Conservation (phyloP, 495 filamentous ascomycete species). For the Cercophora scortea region DNA sequence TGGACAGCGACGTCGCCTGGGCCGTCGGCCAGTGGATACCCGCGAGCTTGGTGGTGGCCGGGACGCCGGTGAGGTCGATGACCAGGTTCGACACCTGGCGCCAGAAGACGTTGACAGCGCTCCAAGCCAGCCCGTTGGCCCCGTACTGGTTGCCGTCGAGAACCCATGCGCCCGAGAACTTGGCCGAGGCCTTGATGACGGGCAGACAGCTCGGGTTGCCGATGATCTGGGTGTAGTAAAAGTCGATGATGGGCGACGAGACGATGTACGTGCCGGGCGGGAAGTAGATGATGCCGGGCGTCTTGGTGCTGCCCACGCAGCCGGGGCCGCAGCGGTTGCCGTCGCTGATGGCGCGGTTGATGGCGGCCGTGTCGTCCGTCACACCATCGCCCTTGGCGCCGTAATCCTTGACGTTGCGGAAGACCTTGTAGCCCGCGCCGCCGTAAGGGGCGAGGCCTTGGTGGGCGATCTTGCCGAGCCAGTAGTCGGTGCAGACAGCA, state of each 20-base stretch:
- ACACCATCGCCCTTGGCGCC: conserved; percentile 53
- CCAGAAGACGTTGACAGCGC: conserved; percentile 65
- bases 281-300: conserved; percentile 69
- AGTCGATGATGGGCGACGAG: conserved; percentile 53
- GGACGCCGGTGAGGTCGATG: conserved; percentile 58
- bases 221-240: conserved; percentile 59
- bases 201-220: conserved; percentile 64
- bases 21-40: conserved; percentile 77
- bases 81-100: conserved; percentile 68
- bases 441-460: conserved; percentile 39
- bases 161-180: conserved; percentile 50
- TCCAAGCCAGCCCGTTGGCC: conserved; percentile 25
- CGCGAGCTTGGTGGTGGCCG: conserved; percentile 41
- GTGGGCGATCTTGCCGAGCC: conserved; percentile 40
- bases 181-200: conserved; percentile 53
- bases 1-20: conserved; percentile 67
- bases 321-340: conserved; percentile 65
- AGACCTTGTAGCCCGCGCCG: conserved; percentile 39
- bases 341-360: conserved; percentile 70
- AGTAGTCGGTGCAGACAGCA: conserved; percentile 25
- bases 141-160: conserved; percentile 53
- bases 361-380: conserved; percentile 78
- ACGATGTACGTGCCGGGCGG: conserved; percentile 67
- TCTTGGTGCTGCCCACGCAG: conserved; percentile 69
- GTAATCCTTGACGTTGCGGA: conserved; percentile 51